Percentiles rank a stretch among this genome's conserved stretches.
These are phyloP conservation scores for Eremochloa ophiuroides DNA, from an alignment of 176 grass and related monocot species.

Conservation along the genomic window DNA sequence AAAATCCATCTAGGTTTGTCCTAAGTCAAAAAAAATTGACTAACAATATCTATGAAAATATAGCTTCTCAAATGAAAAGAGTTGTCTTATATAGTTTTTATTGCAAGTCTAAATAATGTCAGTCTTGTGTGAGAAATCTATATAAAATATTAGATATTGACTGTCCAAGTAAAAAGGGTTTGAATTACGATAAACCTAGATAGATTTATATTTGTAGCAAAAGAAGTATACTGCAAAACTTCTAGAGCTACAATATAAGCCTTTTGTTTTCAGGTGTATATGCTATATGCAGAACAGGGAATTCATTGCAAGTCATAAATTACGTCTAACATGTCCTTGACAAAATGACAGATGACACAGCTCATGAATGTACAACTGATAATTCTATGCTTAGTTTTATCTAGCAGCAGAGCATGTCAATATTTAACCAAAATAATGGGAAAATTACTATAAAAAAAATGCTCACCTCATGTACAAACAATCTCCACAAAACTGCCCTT, in stretches of 20 bases:
- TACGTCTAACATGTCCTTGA: not conserved
- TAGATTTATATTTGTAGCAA: not conserved
- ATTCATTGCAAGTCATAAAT: not conserved
- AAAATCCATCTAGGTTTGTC: too few species aligned
- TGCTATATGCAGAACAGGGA: not conserved
- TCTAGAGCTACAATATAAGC: not conserved
- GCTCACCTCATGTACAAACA: slow-evolving; percentile 88
- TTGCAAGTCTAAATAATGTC: not conserved
- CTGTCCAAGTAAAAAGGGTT: not conserved
- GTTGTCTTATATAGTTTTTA: not conserved
- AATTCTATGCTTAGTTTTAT: not conserved
- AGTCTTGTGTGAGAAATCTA: not conserved
- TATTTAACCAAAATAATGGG: not conserved
- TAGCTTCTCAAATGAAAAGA: not conserved
- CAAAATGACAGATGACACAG: not conserved
- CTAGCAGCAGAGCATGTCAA: not conserved
- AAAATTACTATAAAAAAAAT: not conserved
- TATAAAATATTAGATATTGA: not conserved
- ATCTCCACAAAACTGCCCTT: slow-evolving; percentile 95
- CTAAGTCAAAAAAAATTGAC: not conserved
- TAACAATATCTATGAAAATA: not conserved
- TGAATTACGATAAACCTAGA: not conserved
- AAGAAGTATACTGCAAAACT: not conserved
- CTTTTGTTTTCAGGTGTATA: not conserved
- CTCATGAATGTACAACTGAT: not conserved